Evolutionary conservation across 2,329 filamentous ascomycete species (phyloP).

Genomic region (Nannizziopsis arthrosporioides): DNA sequence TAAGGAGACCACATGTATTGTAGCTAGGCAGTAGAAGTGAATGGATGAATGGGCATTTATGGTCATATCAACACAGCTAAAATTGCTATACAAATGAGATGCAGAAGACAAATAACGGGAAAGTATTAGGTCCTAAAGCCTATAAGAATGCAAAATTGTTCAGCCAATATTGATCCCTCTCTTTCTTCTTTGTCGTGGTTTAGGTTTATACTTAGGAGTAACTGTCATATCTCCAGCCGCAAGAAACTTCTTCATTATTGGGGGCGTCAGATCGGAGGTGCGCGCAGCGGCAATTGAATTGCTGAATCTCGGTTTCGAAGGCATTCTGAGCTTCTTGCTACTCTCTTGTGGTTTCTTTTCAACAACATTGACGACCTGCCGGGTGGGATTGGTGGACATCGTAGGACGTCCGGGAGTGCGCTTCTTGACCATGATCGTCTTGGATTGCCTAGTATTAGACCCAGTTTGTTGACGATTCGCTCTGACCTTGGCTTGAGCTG

Average conservation of each 20-base stretch:
- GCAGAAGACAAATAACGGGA: too few relatives aligned
- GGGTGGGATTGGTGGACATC: neutral
- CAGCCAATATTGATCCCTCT: neutral
- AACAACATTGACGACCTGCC: neutral
- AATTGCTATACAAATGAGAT: too few relatives aligned
- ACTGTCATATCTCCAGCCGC: neutral
- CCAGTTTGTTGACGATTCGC: neutral
- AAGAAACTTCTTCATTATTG: conserved; percentile 12
- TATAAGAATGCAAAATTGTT: too few relatives aligned
- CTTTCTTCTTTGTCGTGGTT: neutral
- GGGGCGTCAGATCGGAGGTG: conserved; percentile 9
- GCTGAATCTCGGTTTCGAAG: conserved; percentile 7
- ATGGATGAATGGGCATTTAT: too few relatives aligned
- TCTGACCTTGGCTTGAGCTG: neutral
- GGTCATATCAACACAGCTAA: too few relatives aligned
- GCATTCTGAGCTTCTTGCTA: conserved; percentile 8
- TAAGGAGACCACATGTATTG: too few relatives aligned
- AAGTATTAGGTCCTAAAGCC: too few relatives aligned
- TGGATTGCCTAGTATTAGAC: neutral
- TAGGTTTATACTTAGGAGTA: neutral
- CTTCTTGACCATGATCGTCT: conserved; percentile 1
- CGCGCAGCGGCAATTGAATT: conserved; percentile 14
- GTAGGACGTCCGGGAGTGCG: conserved; percentile 1
- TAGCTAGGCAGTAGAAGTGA: too few relatives aligned
- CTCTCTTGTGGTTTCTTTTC: neutral